A percentile compares a stretch with the other conserved stretches of the same genome.
Evolutionary conservation across 345 rosid genomes (phyloP).

Genomic region (Populus deltoides): DNA sequence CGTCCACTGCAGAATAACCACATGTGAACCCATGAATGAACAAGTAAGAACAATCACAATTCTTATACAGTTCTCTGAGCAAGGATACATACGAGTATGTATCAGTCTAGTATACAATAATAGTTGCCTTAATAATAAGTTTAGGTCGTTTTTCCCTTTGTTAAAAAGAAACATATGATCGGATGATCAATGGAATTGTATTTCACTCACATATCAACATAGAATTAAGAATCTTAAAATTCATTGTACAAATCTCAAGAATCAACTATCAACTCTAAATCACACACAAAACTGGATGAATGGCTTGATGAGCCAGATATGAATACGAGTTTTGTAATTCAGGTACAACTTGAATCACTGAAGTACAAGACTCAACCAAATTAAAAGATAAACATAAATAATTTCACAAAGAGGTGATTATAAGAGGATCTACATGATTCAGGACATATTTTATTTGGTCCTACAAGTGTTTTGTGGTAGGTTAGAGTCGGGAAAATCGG

Average conservation of each 20-base stretch:
- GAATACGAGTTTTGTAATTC: background rate
- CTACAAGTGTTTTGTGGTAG: background rate
- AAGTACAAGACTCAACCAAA: background rate
- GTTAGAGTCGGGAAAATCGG: background rate
- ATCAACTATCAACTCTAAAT: background rate
- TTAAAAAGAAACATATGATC: background rate
- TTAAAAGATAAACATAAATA: background rate
- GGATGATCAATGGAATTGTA: background rate
- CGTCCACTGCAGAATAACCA: slow-evolving; percentile 8
- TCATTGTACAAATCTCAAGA: background rate
- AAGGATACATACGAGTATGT: background rate
- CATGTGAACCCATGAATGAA: background rate
- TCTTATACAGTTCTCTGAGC: background rate
- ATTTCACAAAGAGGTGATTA: background rate
- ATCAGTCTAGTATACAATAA: background rate
- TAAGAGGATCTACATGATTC: background rate
- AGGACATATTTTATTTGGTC: background rate
- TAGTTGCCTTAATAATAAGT: background rate
- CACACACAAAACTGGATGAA: background rate
- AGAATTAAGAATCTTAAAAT: background rate
- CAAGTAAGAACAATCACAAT: background rate
- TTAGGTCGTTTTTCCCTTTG: background rate
- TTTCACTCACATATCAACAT: background rate
- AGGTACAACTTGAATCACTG: background rate
- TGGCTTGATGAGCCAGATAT: background rate